Base-by-base conservation (phyloP, 2,329 filamentous ascomycete species). In the Xylaria sp. region DNA sequence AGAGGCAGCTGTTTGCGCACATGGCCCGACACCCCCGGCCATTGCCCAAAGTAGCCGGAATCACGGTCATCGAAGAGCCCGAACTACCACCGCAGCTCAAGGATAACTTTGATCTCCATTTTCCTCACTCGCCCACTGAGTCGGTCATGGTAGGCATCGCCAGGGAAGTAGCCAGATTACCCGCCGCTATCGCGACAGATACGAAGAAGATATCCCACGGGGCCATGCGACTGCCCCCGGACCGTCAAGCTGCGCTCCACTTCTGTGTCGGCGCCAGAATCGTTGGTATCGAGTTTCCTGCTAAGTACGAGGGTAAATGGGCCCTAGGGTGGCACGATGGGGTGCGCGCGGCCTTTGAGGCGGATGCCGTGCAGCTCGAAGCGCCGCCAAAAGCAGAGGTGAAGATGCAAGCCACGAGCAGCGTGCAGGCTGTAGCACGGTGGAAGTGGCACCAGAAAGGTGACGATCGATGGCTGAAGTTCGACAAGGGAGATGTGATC, bases 401-500 rank as follows among this genome's bases (percentile, higher is more conserved):
- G 18, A 82, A 80, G 36, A 82, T 84, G 77, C 81, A 82, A 5
- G 82, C 81, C 12, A 80, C 81, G 41, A 86, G 83, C 64, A 82
- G 81, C 12, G 79, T 87, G 49, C 82, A 82, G 57, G 87, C 85
- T 10, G 81, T 83, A 49, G 80, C 86, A 13, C 81, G 82, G 66
- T 89, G 86, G 86, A 87, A 83, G 76, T 89, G 86, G 78, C 79
- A 81, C 58, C 81, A 83, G 43, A 85, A 83, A 71, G 78, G 81
- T 25, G 81, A 82, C 59, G 81, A 83, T 10, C 80, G 79, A 31
- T 89, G 87, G 87, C 79, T 89, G n/a, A 83, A 81, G 71, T 88
- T 92, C 75, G 89, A 90, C 36, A 91, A 90, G 76, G 88, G 88
- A 23, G 90, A 92, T 71, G 83, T 85, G 2, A 90, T 92, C 18